phyloP scores from a whole-genome alignment of 306 rosid species.

The Dalbergia cochinchinensis region DNA sequence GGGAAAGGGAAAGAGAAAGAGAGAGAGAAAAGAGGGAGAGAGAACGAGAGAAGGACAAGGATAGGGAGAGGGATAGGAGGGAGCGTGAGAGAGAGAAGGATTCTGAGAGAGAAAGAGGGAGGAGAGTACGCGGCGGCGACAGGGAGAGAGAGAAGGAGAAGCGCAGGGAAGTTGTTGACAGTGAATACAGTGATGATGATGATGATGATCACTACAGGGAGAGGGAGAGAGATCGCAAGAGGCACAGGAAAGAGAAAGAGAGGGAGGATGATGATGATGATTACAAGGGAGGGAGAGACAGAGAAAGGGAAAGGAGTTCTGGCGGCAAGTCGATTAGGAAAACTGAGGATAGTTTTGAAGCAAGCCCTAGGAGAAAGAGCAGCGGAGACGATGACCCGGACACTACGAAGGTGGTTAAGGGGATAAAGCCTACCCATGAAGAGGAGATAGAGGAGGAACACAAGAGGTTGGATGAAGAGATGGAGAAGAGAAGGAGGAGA shows the following conservation, averaged over 20 bases:
- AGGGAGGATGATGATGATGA: constrained; percentile 69
- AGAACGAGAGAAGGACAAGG: constrained; percentile 48
- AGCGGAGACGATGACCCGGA: constrained; percentile 63
- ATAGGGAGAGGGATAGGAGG: constrained; percentile 55
- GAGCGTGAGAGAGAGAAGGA: constrained; percentile 58
- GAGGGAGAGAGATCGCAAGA: constrained; percentile 71
- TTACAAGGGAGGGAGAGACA: constrained; percentile 56
- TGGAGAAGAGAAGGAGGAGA: constrained; percentile 95
- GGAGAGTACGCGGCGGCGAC: constrained; percentile 58
- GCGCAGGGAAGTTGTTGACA: constrained; percentile 65
- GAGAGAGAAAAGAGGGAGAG: constrained; percentile 49
- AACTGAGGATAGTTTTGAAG: constrained; percentile 56
- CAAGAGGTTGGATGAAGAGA: constrained; percentile 82
- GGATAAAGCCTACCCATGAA: constrained; percentile 63
- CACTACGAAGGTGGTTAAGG: constrained; percentile 52
- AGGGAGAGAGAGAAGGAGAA: constrained; percentile 65
- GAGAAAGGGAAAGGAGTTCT: constrained; percentile 61
- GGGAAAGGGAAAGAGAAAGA: constrained; percentile 46
- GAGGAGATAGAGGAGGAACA: constrained; percentile 90
- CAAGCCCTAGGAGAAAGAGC: constrained; percentile 64
- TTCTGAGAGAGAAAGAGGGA: constrained; percentile 59
- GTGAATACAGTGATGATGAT: constrained; percentile 71
- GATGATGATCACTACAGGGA: constrained; percentile 51
- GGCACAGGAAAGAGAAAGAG: constrained; percentile 72
- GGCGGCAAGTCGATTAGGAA: constrained; percentile 60